A percentile compares a stretch with the other conserved stretches of the same genome.
Conservation (phyloP, 2,329 filamentous ascomycete genomes). For the Talaromyces sp. region DNA sequence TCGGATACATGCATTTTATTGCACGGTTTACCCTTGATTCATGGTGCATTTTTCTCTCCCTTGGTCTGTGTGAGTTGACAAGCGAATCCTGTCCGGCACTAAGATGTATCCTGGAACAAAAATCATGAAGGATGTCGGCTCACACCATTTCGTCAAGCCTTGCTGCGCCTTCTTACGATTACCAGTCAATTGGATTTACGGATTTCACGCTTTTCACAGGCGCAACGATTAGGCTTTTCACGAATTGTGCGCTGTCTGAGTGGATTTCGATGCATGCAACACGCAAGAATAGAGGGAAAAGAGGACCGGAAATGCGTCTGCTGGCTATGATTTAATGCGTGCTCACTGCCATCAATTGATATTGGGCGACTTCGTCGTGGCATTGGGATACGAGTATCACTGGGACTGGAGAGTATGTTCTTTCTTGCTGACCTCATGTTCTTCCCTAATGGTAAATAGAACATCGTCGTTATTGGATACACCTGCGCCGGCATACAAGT, state of each 20-base stretch:
- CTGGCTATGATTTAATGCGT: slow-evolving; percentile 54
- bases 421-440: background rate
- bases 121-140: slow-evolving; percentile 56
- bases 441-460: slow-evolving; percentile 22
- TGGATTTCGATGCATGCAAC: slow-evolving; percentile 53
- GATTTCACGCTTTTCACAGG: slow-evolving; percentile 54
- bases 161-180: slow-evolving; percentile 51
- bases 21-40: background rate
- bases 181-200: slow-evolving; percentile 48
- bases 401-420: slow-evolving; percentile 48
- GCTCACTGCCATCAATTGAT: slow-evolving; percentile 50
- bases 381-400: slow-evolving; percentile 47
- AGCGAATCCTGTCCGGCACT: slow-evolving; percentile 23
- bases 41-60: background rate
- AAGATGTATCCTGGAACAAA: slow-evolving; percentile 55
- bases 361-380: slow-evolving; percentile 53
- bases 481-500: slow-evolving; percentile 53
- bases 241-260: slow-evolving; percentile 51
- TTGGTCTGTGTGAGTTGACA: background rate
- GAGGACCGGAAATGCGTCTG: slow-evolving; percentile 55
- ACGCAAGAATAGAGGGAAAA: slow-evolving; percentile 47
- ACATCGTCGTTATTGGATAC: slow-evolving; percentile 51
- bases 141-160: slow-evolving; percentile 60
- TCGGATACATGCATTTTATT: background rate
- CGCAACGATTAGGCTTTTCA: slow-evolving; percentile 48